Conservation (phyloP, 2,329 filamentous ascomycete genomes). For the Colletotrichum lini region DNA sequence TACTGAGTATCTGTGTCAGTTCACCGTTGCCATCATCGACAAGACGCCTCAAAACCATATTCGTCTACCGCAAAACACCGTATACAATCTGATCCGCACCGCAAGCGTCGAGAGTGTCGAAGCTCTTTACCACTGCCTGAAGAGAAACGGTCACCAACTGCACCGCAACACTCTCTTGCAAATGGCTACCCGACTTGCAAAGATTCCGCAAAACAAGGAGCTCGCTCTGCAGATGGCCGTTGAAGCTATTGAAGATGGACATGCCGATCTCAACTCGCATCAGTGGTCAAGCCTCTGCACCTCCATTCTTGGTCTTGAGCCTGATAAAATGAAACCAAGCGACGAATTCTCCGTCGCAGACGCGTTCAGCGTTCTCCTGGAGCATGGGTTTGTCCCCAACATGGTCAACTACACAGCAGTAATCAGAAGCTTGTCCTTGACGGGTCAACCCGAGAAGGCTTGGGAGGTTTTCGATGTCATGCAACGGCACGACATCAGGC, state of each 20-base stretch:
- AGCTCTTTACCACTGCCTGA: conserved; percentile 55
- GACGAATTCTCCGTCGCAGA: conserved; percentile 61
- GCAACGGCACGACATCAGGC: conserved; percentile 68
- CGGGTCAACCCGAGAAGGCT: conserved; percentile 73
- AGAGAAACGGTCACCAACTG: conserved; percentile 48
- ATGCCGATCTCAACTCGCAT: conserved; percentile 62
- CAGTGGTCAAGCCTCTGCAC: conserved; percentile 70
- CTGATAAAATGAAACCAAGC: conserved; percentile 44
- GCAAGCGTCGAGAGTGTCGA: conserved; percentile 5
- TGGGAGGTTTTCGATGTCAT: conserved; percentile 77
- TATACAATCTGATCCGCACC: conserved; percentile 45
- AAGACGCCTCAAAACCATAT: conserved; percentile 47
- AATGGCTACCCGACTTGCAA: conserved; percentile 63
- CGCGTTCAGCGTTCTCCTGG: conserved; percentile 70
- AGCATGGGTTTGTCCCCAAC: conserved; percentile 75
- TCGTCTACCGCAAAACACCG: conserved; percentile 55
- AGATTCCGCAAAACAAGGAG: conserved; percentile 56
- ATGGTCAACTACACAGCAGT: conserved; percentile 75
- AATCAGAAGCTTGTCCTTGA: conserved; percentile 79
- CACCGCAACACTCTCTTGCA: conserved; percentile 62
- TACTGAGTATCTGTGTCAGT: conserved; percentile 45
- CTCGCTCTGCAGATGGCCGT: conserved; percentile 59
- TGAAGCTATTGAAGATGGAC: conserved; percentile 53
- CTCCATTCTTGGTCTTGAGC: conserved; percentile 64
- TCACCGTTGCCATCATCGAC: conserved; percentile 36